Percentiles rank a stretch among this genome's conserved stretches.
Evolutionary conservation across 2,329 filamentous ascomycete genomes (phyloP).

Genomic region (Drechslerella dactyloides): DNA sequence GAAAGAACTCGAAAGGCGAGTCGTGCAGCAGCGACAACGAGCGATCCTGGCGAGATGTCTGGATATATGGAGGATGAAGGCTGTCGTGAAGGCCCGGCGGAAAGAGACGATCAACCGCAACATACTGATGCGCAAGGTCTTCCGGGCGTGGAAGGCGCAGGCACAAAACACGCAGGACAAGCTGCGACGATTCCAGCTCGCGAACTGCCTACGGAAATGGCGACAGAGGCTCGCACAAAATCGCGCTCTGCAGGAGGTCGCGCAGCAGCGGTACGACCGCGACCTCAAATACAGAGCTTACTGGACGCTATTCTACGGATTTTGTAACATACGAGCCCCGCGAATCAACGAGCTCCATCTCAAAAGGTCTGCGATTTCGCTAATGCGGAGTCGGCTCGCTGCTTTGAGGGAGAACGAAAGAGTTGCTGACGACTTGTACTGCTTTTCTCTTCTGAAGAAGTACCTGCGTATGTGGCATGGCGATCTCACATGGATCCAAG

Average conservation of each 20-base stretch:
- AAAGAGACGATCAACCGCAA: conserved; percentile 36
- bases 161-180: conserved; percentile 18
- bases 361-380: conserved; percentile 34
- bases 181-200: conserved; percentile 24
- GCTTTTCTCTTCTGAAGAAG: conserved; percentile 40
- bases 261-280: conserved; percentile 33
- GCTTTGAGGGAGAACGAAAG: conserved; percentile 28
- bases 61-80: conserved; percentile 39
- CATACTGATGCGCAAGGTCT: conserved; percentile 47
- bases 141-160: conserved; percentile 38
- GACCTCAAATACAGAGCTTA: conserved; percentile 46
- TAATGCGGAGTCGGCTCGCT: conserved; percentile 22
- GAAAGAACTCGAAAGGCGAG: conserved; percentile 33
- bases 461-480: conserved; percentile 35
- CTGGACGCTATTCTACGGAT: conserved; percentile 48
- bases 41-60: conserved; percentile 22
- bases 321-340: conserved; percentile 43
- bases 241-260: conserved; percentile 21
- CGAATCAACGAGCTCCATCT: conserved; percentile 41
- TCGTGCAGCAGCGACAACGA: conserved; percentile 18
- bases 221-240: conserved; percentile 21
- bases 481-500: conserved; percentile 37
- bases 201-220: conserved; percentile 24
- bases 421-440: conserved; percentile 41
- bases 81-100: conserved; percentile 27